Conservation (phyloP, 2,329 filamentous ascomycete species). For the Zymoseptoria crescenta region DNA sequence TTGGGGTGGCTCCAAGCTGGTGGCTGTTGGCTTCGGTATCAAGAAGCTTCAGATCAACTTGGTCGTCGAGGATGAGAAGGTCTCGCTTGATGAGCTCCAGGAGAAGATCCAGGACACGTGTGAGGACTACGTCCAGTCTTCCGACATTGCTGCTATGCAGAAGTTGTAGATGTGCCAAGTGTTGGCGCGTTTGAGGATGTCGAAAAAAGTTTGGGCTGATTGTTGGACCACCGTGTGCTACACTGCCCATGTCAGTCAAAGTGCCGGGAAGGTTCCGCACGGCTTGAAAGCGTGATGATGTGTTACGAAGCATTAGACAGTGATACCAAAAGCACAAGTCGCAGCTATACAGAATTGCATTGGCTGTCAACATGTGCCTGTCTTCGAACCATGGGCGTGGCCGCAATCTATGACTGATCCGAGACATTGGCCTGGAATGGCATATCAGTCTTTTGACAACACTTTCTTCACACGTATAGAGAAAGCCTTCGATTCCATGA, state of each 20-base stretch:
- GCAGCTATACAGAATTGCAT: neutral
- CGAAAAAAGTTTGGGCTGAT: neutral
- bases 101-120: constrained; percentile 68
- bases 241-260: neutral
- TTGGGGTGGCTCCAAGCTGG: constrained; percentile 87
- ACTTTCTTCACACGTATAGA: too few relatives aligned
- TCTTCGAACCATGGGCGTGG: neutral
- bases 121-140: constrained; percentile 94
- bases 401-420: neutral
- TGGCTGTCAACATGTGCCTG: neutral
- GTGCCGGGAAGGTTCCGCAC: neutral
- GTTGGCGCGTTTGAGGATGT: neutral
- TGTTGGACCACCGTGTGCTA: neutral
- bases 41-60: constrained; percentile 99
- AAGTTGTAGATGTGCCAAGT: constrained; percentile 60
- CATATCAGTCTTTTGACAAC: too few relatives aligned
- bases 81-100: constrained; percentile 80
- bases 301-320: neutral
- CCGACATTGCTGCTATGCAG: constrained; percentile 84
- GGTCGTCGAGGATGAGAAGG: constrained; percentile 94
- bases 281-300: neutral
- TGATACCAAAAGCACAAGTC: neutral
- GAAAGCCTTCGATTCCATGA: neutral
- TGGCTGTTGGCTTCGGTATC: constrained; percentile 92
- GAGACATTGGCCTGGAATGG: neutral